Evolutionary conservation across 2,329 filamentous ascomycete species (phyloP).

Genomic region (Catunica adiposa): DNA sequence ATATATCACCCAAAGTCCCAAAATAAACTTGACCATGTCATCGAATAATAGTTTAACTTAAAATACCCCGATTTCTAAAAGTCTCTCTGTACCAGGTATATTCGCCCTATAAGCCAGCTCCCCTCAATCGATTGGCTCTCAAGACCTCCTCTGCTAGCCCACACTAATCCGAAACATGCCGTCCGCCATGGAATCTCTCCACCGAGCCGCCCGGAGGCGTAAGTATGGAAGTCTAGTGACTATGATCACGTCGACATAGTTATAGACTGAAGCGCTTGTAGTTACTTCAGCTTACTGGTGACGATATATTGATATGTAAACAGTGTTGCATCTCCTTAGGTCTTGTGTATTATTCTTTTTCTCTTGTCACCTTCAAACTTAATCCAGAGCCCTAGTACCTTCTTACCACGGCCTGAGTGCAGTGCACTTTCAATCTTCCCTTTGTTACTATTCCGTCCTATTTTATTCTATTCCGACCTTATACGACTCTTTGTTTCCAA

Average conservation of each 20-base stretch:
- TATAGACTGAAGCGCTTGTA: too few species aligned
- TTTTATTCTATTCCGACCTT: background rate
- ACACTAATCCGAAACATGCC: background rate
- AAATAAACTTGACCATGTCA: too few species aligned
- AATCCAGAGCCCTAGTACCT: too few species aligned
- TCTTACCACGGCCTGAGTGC: too few species aligned
- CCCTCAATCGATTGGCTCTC: background rate
- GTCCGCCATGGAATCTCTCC: background rate
- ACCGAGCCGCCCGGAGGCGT: background rate
- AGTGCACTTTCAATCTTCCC: slow-evolving; percentile 16
- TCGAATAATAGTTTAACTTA: too few species aligned
- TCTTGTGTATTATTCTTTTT: slow-evolving; percentile 3
- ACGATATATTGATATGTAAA: background rate
- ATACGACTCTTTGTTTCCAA: background rate
- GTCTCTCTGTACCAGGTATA: background rate
- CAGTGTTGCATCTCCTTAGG: too few species aligned
- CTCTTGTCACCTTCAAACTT: background rate
- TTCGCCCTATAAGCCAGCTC: background rate
- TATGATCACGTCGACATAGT: background rate
- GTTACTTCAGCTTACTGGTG: too few species aligned
- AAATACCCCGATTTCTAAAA: too few species aligned
- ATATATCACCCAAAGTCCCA: too few species aligned
- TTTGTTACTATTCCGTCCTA: slow-evolving; percentile 4
- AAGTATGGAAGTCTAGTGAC: background rate
- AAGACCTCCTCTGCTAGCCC: background rate